Percentiles rank a stretch among this genome's conserved stretches.
These are phyloP conservation scores for Aspergillus mulundensis DNA, from an alignment of 495 filamentous ascomycete species.

Conservation along the genomic window DNA sequence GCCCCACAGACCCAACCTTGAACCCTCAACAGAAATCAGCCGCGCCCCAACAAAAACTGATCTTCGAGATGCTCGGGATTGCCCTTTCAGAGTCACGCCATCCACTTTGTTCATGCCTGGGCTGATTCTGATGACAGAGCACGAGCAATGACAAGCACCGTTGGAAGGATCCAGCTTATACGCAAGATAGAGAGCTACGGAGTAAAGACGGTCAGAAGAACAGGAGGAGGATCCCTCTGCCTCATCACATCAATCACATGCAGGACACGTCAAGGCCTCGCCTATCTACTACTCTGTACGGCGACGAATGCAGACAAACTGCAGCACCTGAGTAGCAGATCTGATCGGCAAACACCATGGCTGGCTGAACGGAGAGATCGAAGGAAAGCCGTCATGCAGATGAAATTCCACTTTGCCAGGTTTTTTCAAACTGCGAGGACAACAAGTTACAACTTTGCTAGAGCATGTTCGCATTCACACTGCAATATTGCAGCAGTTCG, in stretches of 20 bases:
- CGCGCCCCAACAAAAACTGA: constrained; percentile 9
- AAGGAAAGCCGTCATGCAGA: too few relatives aligned
- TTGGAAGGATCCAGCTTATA: too few relatives aligned
- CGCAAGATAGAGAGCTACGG: neutral
- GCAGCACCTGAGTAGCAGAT: neutral
- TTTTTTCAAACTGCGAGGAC: too few relatives aligned
- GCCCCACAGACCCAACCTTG: neutral
- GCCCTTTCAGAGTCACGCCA: neutral
- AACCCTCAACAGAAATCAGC: constrained; percentile 11
- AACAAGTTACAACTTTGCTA: too few relatives aligned
- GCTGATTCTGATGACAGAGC: too few relatives aligned
- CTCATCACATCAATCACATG: neutral
- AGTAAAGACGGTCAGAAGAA: neutral
- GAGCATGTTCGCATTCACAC: too few relatives aligned
- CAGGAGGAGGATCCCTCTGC: too few relatives aligned
- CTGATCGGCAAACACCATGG: neutral
- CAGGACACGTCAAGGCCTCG: neutral
- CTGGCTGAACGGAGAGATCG: neutral
- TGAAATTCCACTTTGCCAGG: too few relatives aligned
- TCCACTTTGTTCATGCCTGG: neutral
- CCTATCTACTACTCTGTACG: neutral
- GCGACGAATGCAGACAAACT: neutral
- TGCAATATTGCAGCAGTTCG: too few relatives aligned
- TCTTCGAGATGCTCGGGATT: neutral
- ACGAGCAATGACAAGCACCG: too few relatives aligned